A percentile compares a stretch with the other conserved stretches of the same genome.
Evolutionary conservation across 2,329 filamentous ascomycete genomes (phyloP).

Genomic region (Fusarium annulatum): DNA sequence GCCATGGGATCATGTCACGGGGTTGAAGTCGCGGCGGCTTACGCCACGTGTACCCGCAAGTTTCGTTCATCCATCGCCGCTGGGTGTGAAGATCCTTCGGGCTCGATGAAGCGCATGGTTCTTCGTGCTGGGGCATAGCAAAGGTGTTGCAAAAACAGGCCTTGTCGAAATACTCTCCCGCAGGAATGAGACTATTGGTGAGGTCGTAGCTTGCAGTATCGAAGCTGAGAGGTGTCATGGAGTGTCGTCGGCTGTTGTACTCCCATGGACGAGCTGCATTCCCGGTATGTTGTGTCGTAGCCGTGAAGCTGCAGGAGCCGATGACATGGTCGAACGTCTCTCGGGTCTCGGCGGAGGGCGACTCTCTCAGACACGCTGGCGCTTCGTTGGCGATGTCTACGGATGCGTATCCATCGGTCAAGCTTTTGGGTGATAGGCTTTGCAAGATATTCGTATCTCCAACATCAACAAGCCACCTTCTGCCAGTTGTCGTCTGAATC

Average conservation of each 20-base stretch:
- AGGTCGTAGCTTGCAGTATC: slow-evolving; percentile 27
- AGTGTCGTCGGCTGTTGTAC: not conserved
- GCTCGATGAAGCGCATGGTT: slow-evolving; percentile 2
- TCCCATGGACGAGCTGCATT: slow-evolving; percentile 32
- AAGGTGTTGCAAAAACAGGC: slow-evolving; percentile 28
- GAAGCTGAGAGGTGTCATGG: slow-evolving; percentile 12
- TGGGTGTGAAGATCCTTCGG: not conserved
- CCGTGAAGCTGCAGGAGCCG: slow-evolving; percentile 22
- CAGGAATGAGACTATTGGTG: not conserved
- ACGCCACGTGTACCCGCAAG: slow-evolving; percentile 19
- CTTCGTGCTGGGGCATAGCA: not conserved
- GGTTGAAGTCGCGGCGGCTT: not conserved
- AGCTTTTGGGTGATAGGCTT: not conserved
- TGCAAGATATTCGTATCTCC: slow-evolving; percentile 14
- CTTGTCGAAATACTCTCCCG: slow-evolving; percentile 26
- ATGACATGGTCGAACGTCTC: slow-evolving; percentile 13
- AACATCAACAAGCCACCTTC: slow-evolving; percentile 23
- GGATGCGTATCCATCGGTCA: slow-evolving; percentile 1
- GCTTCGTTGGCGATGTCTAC: not conserved
- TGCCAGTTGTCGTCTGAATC: slow-evolving; percentile 3
- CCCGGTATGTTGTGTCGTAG: not conserved
- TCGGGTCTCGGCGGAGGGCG: not conserved
- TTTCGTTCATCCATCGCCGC: slow-evolving; percentile 19
- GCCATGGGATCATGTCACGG: slow-evolving; percentile 31
- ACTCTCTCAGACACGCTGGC: slow-evolving; percentile 7